phyloP scores from a whole-genome alignment of 306 rosid genomes.

The Phaseolus lunatus region DNA sequence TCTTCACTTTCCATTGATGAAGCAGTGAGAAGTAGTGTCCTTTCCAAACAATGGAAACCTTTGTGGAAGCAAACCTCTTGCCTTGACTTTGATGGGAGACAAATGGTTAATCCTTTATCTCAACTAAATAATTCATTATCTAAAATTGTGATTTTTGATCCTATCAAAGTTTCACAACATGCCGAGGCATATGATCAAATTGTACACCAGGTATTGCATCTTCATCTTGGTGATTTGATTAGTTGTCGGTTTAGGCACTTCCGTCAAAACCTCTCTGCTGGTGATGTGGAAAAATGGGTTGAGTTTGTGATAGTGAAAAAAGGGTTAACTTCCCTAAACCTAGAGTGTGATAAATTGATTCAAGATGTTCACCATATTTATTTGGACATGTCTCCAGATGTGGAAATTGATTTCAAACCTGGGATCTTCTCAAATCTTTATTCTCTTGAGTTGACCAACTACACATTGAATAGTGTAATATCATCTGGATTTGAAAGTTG shows the following conservation, averaged over 20 bases:
- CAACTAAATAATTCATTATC: neutral
- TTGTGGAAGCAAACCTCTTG: neutral
- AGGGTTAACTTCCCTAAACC: neutral
- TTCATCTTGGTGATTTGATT: neutral
- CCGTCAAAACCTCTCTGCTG: neutral
- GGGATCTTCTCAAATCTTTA: constrained; percentile 19
- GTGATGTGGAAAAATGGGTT: neutral
- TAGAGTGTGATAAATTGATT: neutral
- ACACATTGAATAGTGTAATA: neutral
- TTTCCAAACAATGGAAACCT: neutral
- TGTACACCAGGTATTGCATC: neutral
- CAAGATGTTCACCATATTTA: neutral
- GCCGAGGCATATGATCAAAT: neutral
- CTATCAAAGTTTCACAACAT: neutral
- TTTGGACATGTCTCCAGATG: fast-evolving
- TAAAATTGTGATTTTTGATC: neutral
- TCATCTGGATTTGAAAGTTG: constrained; percentile 23
- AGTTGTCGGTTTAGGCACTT: neutral
- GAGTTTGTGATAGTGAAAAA: neutral
- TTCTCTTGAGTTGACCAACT: constrained; percentile 35
- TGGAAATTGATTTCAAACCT: neutral
- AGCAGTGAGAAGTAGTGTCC: neutral
- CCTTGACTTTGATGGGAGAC: neutral
- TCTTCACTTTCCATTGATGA: neutral
- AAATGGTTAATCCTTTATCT: neutral